phyloP scores from a whole-genome alignment of 1,284 basidiomycete genomes.

The Papiliotrema flavescens region DNA sequence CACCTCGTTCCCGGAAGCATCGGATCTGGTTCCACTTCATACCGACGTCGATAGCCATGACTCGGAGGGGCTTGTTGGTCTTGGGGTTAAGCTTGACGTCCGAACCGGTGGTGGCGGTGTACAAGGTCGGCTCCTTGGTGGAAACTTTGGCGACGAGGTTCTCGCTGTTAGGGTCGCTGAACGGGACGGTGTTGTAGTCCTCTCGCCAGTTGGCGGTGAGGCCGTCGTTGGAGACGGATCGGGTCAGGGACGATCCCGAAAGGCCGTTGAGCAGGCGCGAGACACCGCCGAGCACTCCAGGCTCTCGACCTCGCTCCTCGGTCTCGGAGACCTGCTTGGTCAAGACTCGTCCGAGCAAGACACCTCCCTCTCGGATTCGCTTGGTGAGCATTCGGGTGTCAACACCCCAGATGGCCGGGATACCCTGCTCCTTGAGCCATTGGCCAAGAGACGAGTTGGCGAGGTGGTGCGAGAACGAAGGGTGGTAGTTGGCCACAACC shows the following conservation, averaged over 20 bases:
- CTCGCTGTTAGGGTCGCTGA: conserved; percentile 80
- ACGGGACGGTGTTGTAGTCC: conserved; percentile 76
- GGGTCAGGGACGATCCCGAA: conserved; percentile 24
- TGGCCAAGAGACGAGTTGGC: conserved; percentile 80
- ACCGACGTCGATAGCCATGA: conserved; percentile 92
- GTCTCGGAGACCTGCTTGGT: conserved; percentile 51
- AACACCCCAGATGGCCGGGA: conserved; percentile 94
- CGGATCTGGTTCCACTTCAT: conserved; percentile 99
- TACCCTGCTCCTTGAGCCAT: conserved; percentile 93
- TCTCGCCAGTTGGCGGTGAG: conserved; percentile 64
- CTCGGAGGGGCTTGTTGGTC: conserved; percentile 69
- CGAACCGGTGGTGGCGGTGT: conserved; percentile 55
- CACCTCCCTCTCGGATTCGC: conserved; percentile 89
- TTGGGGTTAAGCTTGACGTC: conserved; percentile 69
- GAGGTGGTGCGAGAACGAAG: conserved; percentile 93
- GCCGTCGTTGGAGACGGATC: conserved; percentile 29
- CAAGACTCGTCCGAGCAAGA: conserved; percentile 81
- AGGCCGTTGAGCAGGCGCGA: conserved; percentile 47
- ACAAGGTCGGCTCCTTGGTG: conserved; percentile 63
- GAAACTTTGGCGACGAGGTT: conserved; percentile 94
- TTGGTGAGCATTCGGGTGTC: conserved; percentile 98
- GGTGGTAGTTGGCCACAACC: conserved; percentile 89
- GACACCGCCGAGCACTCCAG: conserved; percentile 41
- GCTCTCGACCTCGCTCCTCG: conserved; percentile 25
- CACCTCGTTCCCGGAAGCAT: conserved; percentile 88